Evolutionary conservation across 228 moss, liverwort and hornwort species (phyloP), one percentile per base, ranked within the genome.

Genomic region (Sphagnum magellanicum): DNA sequence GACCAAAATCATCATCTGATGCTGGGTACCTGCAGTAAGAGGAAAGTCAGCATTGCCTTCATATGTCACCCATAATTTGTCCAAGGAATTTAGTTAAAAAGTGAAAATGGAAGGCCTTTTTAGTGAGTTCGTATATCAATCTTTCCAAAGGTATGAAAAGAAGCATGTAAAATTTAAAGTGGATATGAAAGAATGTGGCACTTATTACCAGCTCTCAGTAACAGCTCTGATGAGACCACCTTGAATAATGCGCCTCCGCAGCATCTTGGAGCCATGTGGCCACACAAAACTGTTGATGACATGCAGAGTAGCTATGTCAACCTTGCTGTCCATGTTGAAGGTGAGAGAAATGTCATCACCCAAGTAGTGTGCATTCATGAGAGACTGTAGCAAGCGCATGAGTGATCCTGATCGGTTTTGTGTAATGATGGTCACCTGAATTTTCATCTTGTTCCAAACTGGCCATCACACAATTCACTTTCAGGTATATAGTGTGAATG

Each of bases 161-260:
- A 49, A 6, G 32, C 10, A 11, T 32, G 6, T 13, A 10, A 16
- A 10, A 32, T 32, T 8, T 4, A 5, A 49, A 32, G 32, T 32
- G 32, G 32, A 32, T 32, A 32, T 3, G 32, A 32, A 32, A 32
- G 32, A 32, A 32, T 32, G 32, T 32, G 32, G 32, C 32, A 32
- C 32, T 32, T 49, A 58, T 68, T 81, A 87, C 96, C 96, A 96
- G 78, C 96, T 96, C 82, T 96, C 96, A 78, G 92, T 92, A 59
- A 95, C 95, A 3, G 92, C 95, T 68, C 95, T 71, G 67, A 95
- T 92, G 48, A 95, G 90, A 48, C 95, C 95, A 12, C 95, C 95
- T 59, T 83, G 90, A 61, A 95, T 95, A 58, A 95, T 91, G 57
- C 95, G 83, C 60, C 95, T 75, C 69, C 89, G 82, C 68, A 92